phyloP scores from a whole-genome alignment of 2,329 filamentous ascomycete genomes.

The Fusarium scirpi region DNA sequence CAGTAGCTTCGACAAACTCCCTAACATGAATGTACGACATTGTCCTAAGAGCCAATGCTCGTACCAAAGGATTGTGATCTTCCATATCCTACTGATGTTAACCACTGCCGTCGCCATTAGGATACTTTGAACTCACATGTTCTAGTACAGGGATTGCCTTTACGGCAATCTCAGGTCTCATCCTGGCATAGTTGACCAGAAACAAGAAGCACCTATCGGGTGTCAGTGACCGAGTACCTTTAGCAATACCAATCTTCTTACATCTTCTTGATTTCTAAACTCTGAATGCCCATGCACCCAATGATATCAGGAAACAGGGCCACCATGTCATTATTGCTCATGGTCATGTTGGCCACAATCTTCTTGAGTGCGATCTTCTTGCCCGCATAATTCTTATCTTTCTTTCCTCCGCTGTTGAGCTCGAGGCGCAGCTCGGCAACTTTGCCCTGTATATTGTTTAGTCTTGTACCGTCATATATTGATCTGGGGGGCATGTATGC shows the following conservation, averaged over 20 bases:
- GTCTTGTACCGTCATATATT: conserved; percentile 59
- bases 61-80: conserved; percentile 90
- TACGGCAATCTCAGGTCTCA: conserved; percentile 92
- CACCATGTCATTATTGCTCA: conserved; percentile 99
- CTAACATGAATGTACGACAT: conserved; percentile 98
- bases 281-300: conserved; percentile 92
- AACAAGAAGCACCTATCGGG: conserved; percentile 90
- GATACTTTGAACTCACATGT: conserved; percentile 65
- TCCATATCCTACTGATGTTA: conserved; percentile 80
- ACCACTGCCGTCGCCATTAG: background rate
- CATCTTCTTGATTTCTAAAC: conserved; percentile 99
- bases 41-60: conserved; percentile 90
- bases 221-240: conserved; percentile 17
- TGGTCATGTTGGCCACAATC: conserved; percentile 99
- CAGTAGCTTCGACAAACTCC: conserved; percentile 92
- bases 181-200: conserved; percentile 94
- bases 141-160: conserved; percentile 91
- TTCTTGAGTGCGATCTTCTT: conserved; percentile 99
- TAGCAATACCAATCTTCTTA: conserved; percentile 54
- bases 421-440: conserved; percentile 96
- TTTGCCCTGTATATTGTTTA: conserved; percentile 86
- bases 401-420: conserved; percentile 93
- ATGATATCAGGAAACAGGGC: conserved; percentile 96
- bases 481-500: conserved; percentile 63
- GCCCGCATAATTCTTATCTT: conserved; percentile 93